Evolutionary conservation across 495 filamentous ascomycete species (phyloP).

Genomic region (Penicillium coprophilum): DNA sequence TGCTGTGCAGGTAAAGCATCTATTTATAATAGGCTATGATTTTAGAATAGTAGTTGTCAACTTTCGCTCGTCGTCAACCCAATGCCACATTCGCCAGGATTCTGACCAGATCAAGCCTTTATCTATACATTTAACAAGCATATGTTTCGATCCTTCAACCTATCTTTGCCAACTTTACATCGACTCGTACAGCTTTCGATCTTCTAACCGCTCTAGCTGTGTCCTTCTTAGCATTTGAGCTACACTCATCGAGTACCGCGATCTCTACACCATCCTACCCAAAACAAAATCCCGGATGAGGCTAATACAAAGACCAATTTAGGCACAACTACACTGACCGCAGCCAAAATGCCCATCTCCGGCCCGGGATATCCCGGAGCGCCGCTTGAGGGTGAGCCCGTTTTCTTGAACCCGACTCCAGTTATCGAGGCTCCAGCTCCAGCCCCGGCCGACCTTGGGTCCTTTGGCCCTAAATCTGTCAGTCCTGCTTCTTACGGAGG

Average conservation of each 20-base stretch:
- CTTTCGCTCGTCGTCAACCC: background rate
- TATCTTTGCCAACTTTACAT: background rate
- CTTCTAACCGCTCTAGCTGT: background rate
- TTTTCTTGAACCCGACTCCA: background rate
- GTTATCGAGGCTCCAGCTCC: background rate
- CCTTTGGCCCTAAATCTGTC: background rate
- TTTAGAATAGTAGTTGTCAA: background rate
- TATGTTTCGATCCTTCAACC: background rate
- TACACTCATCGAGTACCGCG: background rate
- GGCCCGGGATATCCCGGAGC: background rate
- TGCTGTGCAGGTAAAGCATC: background rate
- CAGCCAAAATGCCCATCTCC: background rate
- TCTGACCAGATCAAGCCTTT: background rate
- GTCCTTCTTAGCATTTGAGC: background rate
- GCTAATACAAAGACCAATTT: background rate
- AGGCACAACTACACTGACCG: background rate
- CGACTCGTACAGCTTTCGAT: background rate
- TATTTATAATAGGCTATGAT: background rate
- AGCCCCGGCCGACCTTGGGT: background rate
- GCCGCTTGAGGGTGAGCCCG: no score
- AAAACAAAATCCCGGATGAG: background rate
- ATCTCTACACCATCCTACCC: background rate
- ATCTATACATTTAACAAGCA: background rate
- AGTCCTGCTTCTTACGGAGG: background rate
- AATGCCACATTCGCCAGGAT: background rate